phyloP scores from a whole-genome alignment of 306 rosid genomes.

The Myrica gale region DNA sequence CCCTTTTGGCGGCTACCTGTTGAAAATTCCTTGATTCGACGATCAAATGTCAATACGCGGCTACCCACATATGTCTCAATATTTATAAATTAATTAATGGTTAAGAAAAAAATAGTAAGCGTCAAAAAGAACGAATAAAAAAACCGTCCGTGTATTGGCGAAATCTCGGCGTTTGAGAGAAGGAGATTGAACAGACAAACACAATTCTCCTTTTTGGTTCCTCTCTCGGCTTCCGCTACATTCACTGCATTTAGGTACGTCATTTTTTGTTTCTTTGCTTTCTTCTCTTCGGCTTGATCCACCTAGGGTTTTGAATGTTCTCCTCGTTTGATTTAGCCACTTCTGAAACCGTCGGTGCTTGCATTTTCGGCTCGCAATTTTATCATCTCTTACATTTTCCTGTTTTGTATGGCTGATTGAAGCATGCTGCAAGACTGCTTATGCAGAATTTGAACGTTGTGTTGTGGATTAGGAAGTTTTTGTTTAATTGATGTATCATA shows the following conservation, averaged over 20 bases:
- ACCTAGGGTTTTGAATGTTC: conserved; percentile 19
- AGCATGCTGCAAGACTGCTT: not conserved
- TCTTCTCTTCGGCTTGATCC: conserved; percentile 24
- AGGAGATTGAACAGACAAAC: conserved; percentile 1
- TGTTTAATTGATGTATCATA: not conserved
- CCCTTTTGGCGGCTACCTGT: conserved; percentile 23
- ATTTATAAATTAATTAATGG: not conserved
- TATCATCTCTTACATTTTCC: not conserved
- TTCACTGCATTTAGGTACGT: conserved; percentile 24
- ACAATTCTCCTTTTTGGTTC: not conserved
- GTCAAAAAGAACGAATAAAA: not conserved
- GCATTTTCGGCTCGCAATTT: conserved; percentile 11
- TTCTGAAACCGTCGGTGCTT: conserved; percentile 11
- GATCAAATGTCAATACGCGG: not conserved
- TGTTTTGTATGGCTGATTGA: not conserved
- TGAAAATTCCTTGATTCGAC: not conserved
- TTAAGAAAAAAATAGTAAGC: not conserved
- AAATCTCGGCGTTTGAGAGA: conserved; percentile 15
- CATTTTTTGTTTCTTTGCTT: not conserved
- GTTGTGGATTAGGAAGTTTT: not conserved
- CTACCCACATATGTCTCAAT: not conserved
- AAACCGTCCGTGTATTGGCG: conserved; percentile 21
- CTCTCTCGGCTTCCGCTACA: not conserved
- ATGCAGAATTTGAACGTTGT: not conserved
- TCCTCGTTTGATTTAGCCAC: conserved; percentile 20